Percentiles rank a stretch among this genome's conserved stretches.
These are phyloP conservation scores for Mortierella sp. DNA, from an alignment of 371 early-diverging fungal species.

Conservation along the genomic window DNA sequence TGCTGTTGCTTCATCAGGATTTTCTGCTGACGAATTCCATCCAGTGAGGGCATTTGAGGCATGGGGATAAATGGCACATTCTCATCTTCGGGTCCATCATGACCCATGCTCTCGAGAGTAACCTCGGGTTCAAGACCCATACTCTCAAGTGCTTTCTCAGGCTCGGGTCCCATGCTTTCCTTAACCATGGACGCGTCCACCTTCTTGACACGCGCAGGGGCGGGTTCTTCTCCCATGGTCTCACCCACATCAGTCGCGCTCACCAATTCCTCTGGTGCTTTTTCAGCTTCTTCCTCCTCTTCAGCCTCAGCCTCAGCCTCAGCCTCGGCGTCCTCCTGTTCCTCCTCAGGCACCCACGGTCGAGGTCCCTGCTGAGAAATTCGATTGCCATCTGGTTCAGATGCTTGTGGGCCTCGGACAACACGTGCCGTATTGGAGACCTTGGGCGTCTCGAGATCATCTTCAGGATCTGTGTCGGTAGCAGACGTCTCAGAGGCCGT, in stretches of 20 bases:
- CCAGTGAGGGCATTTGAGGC: conserved; percentile 47
- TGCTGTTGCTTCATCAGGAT: conserved; percentile 31
- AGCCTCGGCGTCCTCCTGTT: conserved; percentile 5
- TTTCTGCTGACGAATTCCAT: conserved; percentile 44
- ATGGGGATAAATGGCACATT: conserved; percentile 32
- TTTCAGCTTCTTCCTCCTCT: conserved; percentile 15
- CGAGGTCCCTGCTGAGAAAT: conserved; percentile 50
- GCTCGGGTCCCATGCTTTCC: conserved; percentile 38
- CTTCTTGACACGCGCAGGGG: conserved; percentile 8
- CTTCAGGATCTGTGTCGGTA: conserved; percentile 37
- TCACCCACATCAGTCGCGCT: conserved; percentile 24
- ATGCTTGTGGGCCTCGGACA: conserved; percentile 47
- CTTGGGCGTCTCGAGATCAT: conserved; percentile 39
- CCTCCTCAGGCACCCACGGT: conserved; percentile 43
- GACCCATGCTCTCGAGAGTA: conserved; percentile 49
- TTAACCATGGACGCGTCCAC: not conserved
- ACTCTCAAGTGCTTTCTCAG: conserved; percentile 43
- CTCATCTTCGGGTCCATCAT: conserved; percentile 30
- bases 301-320: conserved; percentile 12
- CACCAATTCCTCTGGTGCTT: conserved; percentile 36
- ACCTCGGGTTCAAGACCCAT: conserved; percentile 48
- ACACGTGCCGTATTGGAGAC: conserved; percentile 31
- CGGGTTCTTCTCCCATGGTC: conserved; percentile 37
- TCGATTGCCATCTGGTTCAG: conserved; percentile 22
- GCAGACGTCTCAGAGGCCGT: conserved; percentile 11